phyloP scores from a whole-genome alignment of 495 filamentous ascomycete genomes.

The Aspergillus nanangensis region DNA sequence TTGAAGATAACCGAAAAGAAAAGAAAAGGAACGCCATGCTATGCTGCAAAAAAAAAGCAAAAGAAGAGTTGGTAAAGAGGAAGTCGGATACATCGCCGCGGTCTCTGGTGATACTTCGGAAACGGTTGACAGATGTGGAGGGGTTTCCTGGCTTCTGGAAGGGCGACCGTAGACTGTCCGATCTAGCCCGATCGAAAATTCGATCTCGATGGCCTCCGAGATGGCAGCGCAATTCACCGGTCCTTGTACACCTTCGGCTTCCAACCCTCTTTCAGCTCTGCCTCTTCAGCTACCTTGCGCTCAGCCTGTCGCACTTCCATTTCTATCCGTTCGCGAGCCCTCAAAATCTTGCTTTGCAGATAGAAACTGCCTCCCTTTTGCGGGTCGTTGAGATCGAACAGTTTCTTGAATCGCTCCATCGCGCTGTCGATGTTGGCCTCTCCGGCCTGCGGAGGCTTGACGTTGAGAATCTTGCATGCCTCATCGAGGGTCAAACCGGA shows the following conservation, averaged over 20 bases:
- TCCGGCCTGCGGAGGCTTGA: conserved; percentile 80
- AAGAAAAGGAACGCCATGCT: conserved; percentile 54
- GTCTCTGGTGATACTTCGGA: conserved; percentile 1
- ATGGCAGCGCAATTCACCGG: conserved; percentile 42
- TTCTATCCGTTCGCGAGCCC: conserved; percentile 89
- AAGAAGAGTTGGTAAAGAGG: conserved; percentile 11
- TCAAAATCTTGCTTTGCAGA: conserved; percentile 90
- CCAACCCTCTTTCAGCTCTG: conserved; percentile 78
- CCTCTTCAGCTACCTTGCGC: conserved; percentile 47
- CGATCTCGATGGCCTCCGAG: too few species aligned
- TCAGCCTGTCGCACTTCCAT: conserved; percentile 58
- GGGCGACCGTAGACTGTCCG: too few species aligned
- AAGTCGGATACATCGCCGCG: background rate
- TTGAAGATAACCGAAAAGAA: conserved; percentile 26
- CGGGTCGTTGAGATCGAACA: conserved; percentile 93
- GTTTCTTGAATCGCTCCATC: conserved; percentile 83
- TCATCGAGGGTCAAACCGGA: conserved; percentile 86
- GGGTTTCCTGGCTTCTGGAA: too few species aligned
- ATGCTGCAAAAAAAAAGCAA: conserved; percentile 33
- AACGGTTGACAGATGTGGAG: too few species aligned
- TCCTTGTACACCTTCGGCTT: conserved; percentile 95
- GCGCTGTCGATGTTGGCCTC: conserved; percentile 70
- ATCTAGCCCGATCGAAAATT: too few species aligned
- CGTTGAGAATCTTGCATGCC: conserved; percentile 96
- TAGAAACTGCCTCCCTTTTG: conserved; percentile 97